A percentile compares a stretch with the other conserved stretches of the same genome.
phyloP scores from a whole-genome alignment of 495 filamentous ascomycete species.

The Entonaema liquescens region DNA sequence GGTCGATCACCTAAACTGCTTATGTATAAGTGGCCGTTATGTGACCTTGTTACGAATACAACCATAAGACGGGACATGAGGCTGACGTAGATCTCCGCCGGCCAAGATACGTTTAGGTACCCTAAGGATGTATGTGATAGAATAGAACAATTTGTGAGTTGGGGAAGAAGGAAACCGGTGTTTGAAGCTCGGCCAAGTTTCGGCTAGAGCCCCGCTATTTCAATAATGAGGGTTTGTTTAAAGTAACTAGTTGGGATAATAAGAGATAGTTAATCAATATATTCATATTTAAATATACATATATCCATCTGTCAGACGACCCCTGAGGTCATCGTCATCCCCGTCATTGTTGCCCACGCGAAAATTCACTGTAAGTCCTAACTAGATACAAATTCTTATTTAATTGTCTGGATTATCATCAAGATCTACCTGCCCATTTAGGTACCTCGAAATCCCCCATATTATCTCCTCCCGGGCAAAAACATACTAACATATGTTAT shows the following conservation, averaged over 20 bases:
- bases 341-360: background rate
- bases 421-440: constrained; percentile 2
- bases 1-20: constrained; percentile 28
- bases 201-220: background rate
- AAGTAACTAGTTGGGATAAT: too few species aligned
- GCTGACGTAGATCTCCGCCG: constrained; percentile 20
- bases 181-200: constrained; percentile 1
- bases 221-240: too few species aligned
- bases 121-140: constrained; percentile 13
- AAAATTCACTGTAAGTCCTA: too few species aligned
- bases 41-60: background rate
- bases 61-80: constrained; percentile 3
- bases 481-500: too few species aligned
- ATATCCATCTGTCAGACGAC: background rate
- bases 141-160: background rate
- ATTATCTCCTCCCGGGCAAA: too few species aligned
- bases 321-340: constrained; percentile 4
- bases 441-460: constrained; percentile 5
- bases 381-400: too few species aligned
- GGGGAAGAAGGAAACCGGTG: background rate
- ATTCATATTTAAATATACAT: background rate
- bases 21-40: constrained; percentile 8
- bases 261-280: too few species aligned
- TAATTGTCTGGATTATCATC: constrained; percentile 23
- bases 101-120: too few species aligned